Conservation (phyloP, 2,329 filamentous ascomycete species). For the Aspergillus puulaauensis region DNA sequence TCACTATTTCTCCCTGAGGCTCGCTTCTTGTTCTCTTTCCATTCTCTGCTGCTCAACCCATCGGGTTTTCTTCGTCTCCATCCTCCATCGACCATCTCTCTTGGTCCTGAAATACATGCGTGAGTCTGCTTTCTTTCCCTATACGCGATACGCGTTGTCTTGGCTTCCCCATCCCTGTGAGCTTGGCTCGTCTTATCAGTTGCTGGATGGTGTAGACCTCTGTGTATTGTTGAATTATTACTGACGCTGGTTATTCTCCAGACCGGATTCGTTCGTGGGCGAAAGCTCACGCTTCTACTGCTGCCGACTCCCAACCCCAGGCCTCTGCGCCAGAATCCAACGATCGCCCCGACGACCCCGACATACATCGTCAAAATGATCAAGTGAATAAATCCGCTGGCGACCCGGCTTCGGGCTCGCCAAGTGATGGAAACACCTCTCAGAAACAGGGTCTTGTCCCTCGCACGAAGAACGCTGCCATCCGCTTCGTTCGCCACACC, state of each 20-base stretch:
- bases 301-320: conserved; percentile 14
- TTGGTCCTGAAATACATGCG: conserved; percentile 37
- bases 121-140: conserved; percentile 20
- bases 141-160: conserved; percentile 10
- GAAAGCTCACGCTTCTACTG: conserved; percentile 39
- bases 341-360: conserved; percentile 8
- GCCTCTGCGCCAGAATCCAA: not conserved
- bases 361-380: conserved; percentile 23
- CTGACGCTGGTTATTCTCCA: conserved; percentile 10
- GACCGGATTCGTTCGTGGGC: conserved; percentile 42
- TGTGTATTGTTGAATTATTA: not conserved
- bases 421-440: conserved; percentile 19
- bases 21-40: conserved; percentile 10
- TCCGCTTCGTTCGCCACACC: conserved; percentile 35
- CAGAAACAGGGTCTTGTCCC: conserved; percentile 22
- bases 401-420: conserved; percentile 20
- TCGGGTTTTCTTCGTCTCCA: not conserved
- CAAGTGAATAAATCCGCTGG: conserved; percentile 27
- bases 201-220: not conserved
- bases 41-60: not conserved
- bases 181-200: not conserved
- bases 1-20: conserved; percentile 7
- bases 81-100: conserved; percentile 6
- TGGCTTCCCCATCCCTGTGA: not conserved
- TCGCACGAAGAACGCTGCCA: conserved; percentile 31